Percentiles rank a stretch among this genome's conserved stretches.
phyloP scores from a whole-genome alignment of 371 early-diverging fungal species.

The Apophysomyces trapeziformis region DNA sequence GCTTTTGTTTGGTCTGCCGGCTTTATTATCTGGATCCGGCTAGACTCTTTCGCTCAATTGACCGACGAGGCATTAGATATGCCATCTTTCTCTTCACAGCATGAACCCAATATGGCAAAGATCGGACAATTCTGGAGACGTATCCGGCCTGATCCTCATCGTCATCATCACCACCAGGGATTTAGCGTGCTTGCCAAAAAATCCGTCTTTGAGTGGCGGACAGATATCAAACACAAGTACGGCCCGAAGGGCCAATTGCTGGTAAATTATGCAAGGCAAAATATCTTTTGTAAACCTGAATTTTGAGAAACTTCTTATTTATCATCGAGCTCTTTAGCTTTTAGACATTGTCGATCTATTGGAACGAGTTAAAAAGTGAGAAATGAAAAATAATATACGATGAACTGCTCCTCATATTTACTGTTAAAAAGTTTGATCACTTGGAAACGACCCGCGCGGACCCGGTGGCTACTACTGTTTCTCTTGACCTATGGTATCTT shows the following conservation, averaged over 20 bases:
- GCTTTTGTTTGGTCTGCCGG: conserved; percentile 17
- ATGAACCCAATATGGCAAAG: neutral
- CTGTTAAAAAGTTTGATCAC: conserved; percentile 31
- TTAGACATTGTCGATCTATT: conserved; percentile 41
- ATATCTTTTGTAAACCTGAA: neutral
- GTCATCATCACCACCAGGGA: conserved; percentile 18
- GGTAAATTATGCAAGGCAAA: conserved; percentile 18
- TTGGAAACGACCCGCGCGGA: conserved; percentile 47
- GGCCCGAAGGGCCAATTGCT: conserved; percentile 40
- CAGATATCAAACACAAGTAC: conserved; percentile 34
- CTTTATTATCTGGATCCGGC: conserved; percentile 21
- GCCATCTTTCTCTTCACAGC: neutral
- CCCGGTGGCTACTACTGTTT: conserved; percentile 26
- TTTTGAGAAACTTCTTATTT: neutral
- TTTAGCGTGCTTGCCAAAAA: conserved; percentile 30
- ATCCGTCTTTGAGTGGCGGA: conserved; percentile 36
- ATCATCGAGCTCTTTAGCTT: conserved; percentile 18
- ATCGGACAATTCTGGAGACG: conserved; percentile 20
- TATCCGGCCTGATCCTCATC: conserved; percentile 26
- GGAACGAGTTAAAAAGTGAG: conserved; percentile 45
- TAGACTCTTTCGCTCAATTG: conserved; percentile 35
- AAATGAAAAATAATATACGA: neutral
- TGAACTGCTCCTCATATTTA: neutral
- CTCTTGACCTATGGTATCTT: conserved; percentile 15
- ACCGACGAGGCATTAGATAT: conserved; percentile 32